phyloP scores from a whole-genome alignment of 495 filamentous ascomycete species.

The Evansstolkia leycettana region DNA sequence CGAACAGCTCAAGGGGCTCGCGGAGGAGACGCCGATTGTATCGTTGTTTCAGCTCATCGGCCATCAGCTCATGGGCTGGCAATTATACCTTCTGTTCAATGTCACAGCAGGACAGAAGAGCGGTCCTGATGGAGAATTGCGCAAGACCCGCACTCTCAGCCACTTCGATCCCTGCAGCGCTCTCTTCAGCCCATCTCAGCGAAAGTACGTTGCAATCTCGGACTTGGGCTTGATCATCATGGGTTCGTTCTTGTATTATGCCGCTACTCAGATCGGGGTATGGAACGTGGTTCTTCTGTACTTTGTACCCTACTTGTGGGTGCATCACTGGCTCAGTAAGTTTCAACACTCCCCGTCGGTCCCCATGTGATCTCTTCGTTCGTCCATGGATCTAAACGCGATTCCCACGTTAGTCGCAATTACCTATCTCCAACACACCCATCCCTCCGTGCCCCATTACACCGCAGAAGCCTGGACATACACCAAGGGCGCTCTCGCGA shows the following conservation, averaged over 20 bases:
- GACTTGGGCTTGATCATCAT: conserved; percentile 45
- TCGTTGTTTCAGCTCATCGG: conserved; percentile 33
- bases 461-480: conserved; percentile 66
- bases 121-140: conserved; percentile 26
- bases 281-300: conserved; percentile 40
- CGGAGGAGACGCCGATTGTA: conserved; percentile 45
- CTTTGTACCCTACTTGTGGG: conserved; percentile 44
- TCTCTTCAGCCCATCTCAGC: conserved; percentile 48
- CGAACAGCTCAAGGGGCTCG: conserved; percentile 29
- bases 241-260: conserved; percentile 28
- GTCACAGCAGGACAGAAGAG: conserved; percentile 38
- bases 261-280: conserved; percentile 31
- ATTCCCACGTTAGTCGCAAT: conserved; percentile 72
- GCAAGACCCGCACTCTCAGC: conserved; percentile 36
- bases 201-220: conserved; percentile 40
- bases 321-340: conserved; percentile 48
- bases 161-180: conserved; percentile 49
- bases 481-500: conserved; percentile 72
- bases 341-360: conserved; percentile 5
- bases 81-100: conserved; percentile 42
- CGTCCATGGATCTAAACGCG: too few relatives aligned
- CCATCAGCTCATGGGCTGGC: conserved; percentile 46
- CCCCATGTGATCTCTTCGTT: too few relatives aligned
- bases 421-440: conserved; percentile 87
- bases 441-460: conserved; percentile 79